Evolutionary conservation across 148 eudicot genomes (phyloP), one percentile per base, ranked within the genome.

Genomic region (Cornus kousa): DNA sequence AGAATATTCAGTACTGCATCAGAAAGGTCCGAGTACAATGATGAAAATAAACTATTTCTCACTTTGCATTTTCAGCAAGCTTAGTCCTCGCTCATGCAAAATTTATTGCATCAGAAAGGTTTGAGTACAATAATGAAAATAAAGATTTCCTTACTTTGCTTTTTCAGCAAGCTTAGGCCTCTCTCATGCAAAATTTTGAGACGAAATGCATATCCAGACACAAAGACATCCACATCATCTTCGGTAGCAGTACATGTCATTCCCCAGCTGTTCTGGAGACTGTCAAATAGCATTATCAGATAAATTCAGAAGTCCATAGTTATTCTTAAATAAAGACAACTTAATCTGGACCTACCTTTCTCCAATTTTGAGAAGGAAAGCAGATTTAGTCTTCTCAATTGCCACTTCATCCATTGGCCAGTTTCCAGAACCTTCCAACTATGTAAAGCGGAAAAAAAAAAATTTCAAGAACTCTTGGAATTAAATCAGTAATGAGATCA

Each of bases 401-500:
- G 92, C 91, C 78, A 86, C 81, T 75, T 92, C 95, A 87, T 94
- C 94, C 95, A 92, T 87, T 71, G 98, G 99, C 99, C 99, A 96
- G 81, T 89, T 93, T 53, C 99, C 98, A 74, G 99, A 96, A 75
- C 99, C 99, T 82, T 96, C 98, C 86, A 95, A 84, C 98, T 95
- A 77, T 73, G 75, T 66, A 78, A 80, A 80, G 39, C 32, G 48
- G 69, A 70, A 55, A 43, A 35, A 82, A 67, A 31, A 23, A 7
- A 78, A 24, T 68, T 43, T 12, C 5, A 78, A 8, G 48, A 80
- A 57, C 64, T 40, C 35, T 53, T 60, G 50, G 50, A 71, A 13
- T 13, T 60, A 66, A 71, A 68, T 53, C 70, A 62, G 4, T 10
- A 78, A 64, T n/a, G 68, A 70, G 74, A 43, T 12, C 17, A 72